Evolutionary conservation across 768 basidiomycete genomes (phyloP).

Genomic region (Tricholoma furcatifolium): DNA sequence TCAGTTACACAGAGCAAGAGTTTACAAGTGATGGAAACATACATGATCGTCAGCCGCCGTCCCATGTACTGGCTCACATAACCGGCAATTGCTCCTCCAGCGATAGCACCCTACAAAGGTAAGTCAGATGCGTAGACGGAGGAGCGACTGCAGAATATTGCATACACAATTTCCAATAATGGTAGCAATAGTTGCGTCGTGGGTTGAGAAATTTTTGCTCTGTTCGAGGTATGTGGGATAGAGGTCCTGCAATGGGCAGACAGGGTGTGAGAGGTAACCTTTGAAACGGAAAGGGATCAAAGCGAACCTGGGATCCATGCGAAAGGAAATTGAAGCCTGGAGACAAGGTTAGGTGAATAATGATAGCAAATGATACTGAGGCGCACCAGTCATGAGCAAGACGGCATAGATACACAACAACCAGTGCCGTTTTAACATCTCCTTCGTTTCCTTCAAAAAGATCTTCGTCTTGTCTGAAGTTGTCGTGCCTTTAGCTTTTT

Average conservation of each 20-base stretch:
- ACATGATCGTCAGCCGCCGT: constrained; percentile 24
- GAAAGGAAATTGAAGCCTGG: constrained; percentile 55
- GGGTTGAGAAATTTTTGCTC: constrained; percentile 49
- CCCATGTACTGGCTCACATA: constrained; percentile 21
- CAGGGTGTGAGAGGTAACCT: not conserved
- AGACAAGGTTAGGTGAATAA: not conserved
- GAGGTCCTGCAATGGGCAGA: constrained; percentile 36
- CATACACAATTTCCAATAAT: constrained; percentile 60
- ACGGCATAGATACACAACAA: constrained; percentile 79
- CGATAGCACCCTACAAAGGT: constrained; percentile 19
- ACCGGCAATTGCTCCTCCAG: constrained; percentile 20
- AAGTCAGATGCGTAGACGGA: not conserved
- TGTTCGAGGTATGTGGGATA: constrained; percentile 63
- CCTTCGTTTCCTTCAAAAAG: constrained; percentile 70
- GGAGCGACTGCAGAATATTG: not conserved
- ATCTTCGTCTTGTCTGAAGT: constrained; percentile 58
- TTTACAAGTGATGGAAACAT: not conserved
- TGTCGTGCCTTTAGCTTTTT: constrained; percentile 56
- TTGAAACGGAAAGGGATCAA: constrained; percentile 20
- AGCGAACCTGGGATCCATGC: constrained; percentile 45
- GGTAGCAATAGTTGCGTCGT: constrained; percentile 57
- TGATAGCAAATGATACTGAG: no score
- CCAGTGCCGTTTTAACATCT: constrained; percentile 86
- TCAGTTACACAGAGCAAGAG: not conserved
- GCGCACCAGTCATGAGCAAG: constrained; percentile 18